Base-by-base conservation (phyloP, 2,329 filamentous ascomycete species). In the Ascochyta rabiei region DNA sequence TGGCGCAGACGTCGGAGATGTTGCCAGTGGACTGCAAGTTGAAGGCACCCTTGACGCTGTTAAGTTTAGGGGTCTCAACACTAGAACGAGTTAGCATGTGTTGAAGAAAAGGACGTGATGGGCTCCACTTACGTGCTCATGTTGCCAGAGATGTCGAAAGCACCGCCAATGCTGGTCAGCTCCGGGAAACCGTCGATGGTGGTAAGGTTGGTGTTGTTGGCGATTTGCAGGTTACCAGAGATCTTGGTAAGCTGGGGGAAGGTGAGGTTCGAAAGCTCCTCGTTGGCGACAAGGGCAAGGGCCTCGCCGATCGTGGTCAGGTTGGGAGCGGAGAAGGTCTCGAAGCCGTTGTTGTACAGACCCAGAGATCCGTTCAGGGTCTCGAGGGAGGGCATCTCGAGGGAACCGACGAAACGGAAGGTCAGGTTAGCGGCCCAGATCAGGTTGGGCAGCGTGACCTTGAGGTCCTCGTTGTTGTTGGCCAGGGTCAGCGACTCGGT, bases 141-240 rank as follows among this genome's bases (percentile, higher is more conserved):
- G 80, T 86, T 89, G 70, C 95, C 95, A 68, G 87, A 87, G 75
- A 96, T 86, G 75, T 91, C 88, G 71, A 98, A 82, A 68, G 91
- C 91, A 79, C 93, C 93, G 61, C 66, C 84, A 55, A 97, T 85
- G 50, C 80, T 84, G 71, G 84, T 72, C 24, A 99, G 84, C 61
- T 81, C 73, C 58, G 84, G 82, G 78, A 98, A 89, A 30, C 85
- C 86, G 61, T 84, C 77, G 52, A 97, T 81, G 57, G 79, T 74
- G 52, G 77, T 66, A 30, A 97, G 84, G 51, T 81, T 80, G 57
- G 91, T 90, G 87, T 98, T 97, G 86, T 96, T 96, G 78, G 90
- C 88, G 71, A 99, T 86, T 66, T 89, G 86, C 74, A 96, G 85
- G 74, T 89, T 91, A 79, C 91, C 93, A 64, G 84, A 86, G 69